Percentiles rank a stretch among this genome's conserved stretches.
Conservation (phyloP, 441 rosid species). For the Aleurites moluccanus region DNA sequence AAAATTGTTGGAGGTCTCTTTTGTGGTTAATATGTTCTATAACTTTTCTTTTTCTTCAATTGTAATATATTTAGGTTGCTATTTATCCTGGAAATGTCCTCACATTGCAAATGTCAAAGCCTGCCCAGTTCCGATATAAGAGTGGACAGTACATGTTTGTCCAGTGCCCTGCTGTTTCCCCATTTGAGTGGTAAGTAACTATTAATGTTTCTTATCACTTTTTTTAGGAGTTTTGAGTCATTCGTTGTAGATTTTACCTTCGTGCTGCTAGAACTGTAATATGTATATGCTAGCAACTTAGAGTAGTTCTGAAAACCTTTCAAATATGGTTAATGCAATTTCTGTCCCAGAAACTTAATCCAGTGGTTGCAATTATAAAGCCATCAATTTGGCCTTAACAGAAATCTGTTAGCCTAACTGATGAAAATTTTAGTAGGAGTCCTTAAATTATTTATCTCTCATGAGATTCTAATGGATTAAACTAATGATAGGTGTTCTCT, state of each 20-base stretch:
- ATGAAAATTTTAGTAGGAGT: neutral
- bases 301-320: neutral
- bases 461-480: neutral
- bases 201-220: conserved; percentile 2
- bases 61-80: conserved; percentile 57
- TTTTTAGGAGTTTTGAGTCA: neutral
- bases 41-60: neutral
- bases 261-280: neutral
- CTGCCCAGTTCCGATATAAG: conserved; percentile 79
- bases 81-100: conserved; percentile 96
- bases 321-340: neutral
- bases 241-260: neutral
- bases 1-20: neutral
- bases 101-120: conserved; percentile 88
- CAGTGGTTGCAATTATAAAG: neutral
- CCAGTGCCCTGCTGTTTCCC: conserved; percentile 86
- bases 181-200: conserved; percentile 81
- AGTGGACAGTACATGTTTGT: conserved; percentile 98
- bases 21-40: neutral
- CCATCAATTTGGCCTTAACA: neutral
- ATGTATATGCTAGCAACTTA: neutral
- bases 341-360: neutral
- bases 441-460: neutral
- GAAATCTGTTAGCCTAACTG: neutral
- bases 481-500: neutral